phyloP scores from a whole-genome alignment of 495 filamentous ascomycete species.

The Penicillium goetzii region DNA sequence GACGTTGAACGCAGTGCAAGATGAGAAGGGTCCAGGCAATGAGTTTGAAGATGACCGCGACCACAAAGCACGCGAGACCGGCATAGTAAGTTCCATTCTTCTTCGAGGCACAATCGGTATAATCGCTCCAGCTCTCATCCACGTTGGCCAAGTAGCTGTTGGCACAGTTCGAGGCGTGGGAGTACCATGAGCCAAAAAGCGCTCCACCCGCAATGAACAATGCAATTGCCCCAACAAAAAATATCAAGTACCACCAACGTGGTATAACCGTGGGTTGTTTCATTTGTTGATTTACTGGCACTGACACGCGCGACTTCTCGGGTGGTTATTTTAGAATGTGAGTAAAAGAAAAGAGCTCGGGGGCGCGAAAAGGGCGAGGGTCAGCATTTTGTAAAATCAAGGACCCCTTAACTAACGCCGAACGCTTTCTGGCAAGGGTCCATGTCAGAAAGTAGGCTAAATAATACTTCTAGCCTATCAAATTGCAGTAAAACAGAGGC shows the following conservation, averaged over 20 bases:
- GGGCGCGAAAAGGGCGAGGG: neutral
- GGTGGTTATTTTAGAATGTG: neutral
- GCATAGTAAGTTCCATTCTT: neutral
- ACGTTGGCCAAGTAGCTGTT: neutral
- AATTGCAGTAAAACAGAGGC: neutral
- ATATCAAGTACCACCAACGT: neutral
- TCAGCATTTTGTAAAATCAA: neutral
- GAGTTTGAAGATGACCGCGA: constrained; percentile 2
- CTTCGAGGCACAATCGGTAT: neutral
- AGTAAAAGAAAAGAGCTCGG: neutral
- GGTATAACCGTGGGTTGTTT: neutral
- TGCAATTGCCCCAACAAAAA: neutral
- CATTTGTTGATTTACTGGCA: neutral
- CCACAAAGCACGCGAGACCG: neutral
- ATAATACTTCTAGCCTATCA: neutral
- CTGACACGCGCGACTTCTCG: neutral
- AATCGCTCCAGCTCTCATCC: neutral
- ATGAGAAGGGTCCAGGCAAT: constrained; percentile 5
- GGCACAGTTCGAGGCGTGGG: constrained; percentile 4
- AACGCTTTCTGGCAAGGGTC: neutral
- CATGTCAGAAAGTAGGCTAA: constrained; percentile 1
- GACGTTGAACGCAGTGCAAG: neutral
- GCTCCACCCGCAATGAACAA: constrained; percentile 1
- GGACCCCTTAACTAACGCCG: neutral
- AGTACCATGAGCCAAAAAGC: neutral